These are phyloP conservation scores for Lasiosphaeria miniovina DNA, from an alignment of 495 filamentous ascomycete genomes.

Conservation along the genomic window DNA sequence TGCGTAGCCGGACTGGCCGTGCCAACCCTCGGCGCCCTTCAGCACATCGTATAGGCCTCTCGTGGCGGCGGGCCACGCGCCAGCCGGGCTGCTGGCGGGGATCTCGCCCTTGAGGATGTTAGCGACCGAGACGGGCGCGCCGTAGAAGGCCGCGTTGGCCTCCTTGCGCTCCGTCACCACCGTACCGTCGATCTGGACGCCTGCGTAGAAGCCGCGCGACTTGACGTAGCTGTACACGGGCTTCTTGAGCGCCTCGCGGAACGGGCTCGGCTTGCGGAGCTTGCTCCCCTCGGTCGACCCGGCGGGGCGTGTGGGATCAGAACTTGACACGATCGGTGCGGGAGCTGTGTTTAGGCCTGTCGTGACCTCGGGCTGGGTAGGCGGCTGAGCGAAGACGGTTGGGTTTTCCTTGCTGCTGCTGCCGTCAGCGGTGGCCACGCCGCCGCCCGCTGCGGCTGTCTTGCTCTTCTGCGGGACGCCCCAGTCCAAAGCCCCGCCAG, in stretches of 20 bases:
- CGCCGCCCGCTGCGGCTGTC: slow-evolving; percentile 11
- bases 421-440: slow-evolving; percentile 6
- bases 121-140: slow-evolving; percentile 55
- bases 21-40: slow-evolving; percentile 27
- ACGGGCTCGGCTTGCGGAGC: slow-evolving; percentile 24
- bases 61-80: slow-evolving; percentile 23
- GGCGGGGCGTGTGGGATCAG: background rate
- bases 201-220: slow-evolving; percentile 73
- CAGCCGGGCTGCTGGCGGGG: slow-evolving; percentile 19
- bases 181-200: slow-evolving; percentile 74
- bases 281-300: slow-evolving; percentile 2
- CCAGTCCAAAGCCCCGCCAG: slow-evolving; percentile 63
- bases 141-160: slow-evolving; percentile 77
- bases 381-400: background rate
- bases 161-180: slow-evolving; percentile 75
- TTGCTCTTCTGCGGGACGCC: slow-evolving; percentile 24
- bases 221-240: slow-evolving; percentile 83
- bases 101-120: slow-evolving; percentile 70
- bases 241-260: slow-evolving; percentile 31
- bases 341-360: background rate
- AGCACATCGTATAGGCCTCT: slow-evolving; percentile 25
- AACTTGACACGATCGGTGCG: background rate
- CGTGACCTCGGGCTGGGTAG: background rate
- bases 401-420: slow-evolving; percentile 7
- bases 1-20: slow-evolving; percentile 14